Evolutionary conservation across 768 basidiomycete species (phyloP), one percentile per base, ranked within the genome.

Genomic region (Candolleomyces efflorescens): DNA sequence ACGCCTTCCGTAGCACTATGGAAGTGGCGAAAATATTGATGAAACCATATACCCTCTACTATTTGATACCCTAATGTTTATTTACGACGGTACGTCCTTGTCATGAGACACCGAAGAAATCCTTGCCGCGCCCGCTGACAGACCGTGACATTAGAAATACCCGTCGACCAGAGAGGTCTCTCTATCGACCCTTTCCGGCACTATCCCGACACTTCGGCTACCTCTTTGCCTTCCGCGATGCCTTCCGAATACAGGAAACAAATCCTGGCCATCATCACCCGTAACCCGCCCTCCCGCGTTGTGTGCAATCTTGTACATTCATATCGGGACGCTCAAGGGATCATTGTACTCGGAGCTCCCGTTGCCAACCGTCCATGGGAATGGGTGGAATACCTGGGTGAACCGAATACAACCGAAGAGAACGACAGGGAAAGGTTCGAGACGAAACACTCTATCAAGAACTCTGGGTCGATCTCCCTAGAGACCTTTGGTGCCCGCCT

Each of bases 331-430:
- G 52, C 71, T 1, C 72, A 71, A 12, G 87, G 87, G 0, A 75
- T 78, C 17, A 59, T 82, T 4, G 65, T 83, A 2, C 73, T 76
- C 59, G 78, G 80, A 18, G 65, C 71, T 3, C 77, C 81, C 1
- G 86, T 92, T 17, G 75, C 82, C 56, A 89, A 91, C 69, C 81
- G 84, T 32, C 89, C 91, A 3, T 93, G 90, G 90, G 90, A 93
- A 68, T 92, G 90, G 90, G 82, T 86, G 6, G 90, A 93, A 69
- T 83, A 87, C 65, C 65, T 92, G 3, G 89, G 89, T 9, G 86
- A 88, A 53, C 74, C 78, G 23, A 69, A 69, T 24, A 75, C 76
- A 53, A 65, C 63, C 18, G 75, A 78, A 20, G 77, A 78, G 38
- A 75, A 75, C 24, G 74, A 75, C 26, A 73, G 71, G 45, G 75